Percentiles rank a stretch among this genome's conserved stretches.
Conservation (phyloP, 495 filamentous ascomycete species). For the Aspergillus incahuasiensis region DNA sequence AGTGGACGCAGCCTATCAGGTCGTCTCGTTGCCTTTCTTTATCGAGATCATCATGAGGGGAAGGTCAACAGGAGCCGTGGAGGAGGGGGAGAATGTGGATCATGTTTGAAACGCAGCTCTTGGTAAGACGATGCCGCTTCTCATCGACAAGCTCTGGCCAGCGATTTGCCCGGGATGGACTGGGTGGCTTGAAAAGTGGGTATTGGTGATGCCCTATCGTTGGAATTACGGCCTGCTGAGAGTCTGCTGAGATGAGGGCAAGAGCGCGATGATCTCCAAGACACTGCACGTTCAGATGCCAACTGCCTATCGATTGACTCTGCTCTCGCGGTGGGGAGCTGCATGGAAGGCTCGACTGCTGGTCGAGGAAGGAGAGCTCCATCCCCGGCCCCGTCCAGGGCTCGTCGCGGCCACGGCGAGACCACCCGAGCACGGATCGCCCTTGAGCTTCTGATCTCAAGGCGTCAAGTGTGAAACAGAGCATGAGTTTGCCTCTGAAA, state of each 20-base stretch:
- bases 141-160: neutral
- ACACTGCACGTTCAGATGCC: neutral
- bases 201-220: neutral
- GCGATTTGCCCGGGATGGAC: neutral
- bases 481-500: neutral
- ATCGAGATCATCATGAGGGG: neutral
- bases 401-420: neutral
- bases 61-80: neutral
- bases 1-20: neutral
- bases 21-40: neutral
- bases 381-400: no score
- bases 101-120: neutral
- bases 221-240: neutral
- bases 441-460: neutral
- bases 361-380: neutral
- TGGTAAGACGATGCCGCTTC: neutral
- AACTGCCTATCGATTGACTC: neutral
- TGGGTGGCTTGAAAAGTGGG: slow-evolving; percentile 5
- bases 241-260: neutral
- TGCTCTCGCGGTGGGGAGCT: neutral
- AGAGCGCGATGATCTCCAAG: neutral
- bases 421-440: neutral
- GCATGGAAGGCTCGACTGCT: neutral
- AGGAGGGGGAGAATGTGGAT: neutral
- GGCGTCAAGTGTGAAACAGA: neutral